Conservation (phyloP, 495 filamentous ascomycete genomes). For the Jackrogersella multiformis region DNA sequence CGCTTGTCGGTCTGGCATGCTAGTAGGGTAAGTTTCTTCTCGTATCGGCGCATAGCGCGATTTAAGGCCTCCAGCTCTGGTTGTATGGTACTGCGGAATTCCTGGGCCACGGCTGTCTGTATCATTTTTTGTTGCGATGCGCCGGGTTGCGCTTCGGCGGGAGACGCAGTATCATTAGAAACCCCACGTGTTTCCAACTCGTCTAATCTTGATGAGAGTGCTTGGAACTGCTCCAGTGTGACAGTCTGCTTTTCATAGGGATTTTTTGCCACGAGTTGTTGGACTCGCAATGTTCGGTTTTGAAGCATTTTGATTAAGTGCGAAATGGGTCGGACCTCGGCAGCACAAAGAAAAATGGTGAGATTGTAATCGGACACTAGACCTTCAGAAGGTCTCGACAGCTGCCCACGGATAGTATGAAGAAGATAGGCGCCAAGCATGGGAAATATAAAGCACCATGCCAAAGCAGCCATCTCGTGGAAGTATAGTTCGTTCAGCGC, state of each 20-base stretch:
- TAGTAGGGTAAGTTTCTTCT: constrained; percentile 82
- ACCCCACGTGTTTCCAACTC: constrained; percentile 71
- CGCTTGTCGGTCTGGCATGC: constrained; percentile 78
- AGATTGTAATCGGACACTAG: constrained; percentile 92
- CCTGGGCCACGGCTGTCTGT: constrained; percentile 62
- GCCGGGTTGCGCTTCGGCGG: constrained; percentile 37
- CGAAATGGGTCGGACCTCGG: constrained; percentile 81
- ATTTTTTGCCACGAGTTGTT: constrained; percentile 71
- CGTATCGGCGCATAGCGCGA: constrained; percentile 90
- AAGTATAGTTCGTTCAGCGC: constrained; percentile 73
- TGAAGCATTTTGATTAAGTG: constrained; percentile 85
- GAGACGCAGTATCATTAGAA: constrained; percentile 44
- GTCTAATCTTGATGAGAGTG: constrained; percentile 70
- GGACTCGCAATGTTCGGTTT: constrained; percentile 81
- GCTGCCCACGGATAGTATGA: constrained; percentile 74
- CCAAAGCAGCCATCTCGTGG: constrained; percentile 77
- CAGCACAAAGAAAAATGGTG: constrained; percentile 89
- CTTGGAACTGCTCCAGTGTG: constrained; percentile 59
- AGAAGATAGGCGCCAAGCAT: constrained; percentile 80
- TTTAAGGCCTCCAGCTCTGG: constrained; percentile 90
- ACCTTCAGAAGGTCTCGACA: constrained; percentile 84
- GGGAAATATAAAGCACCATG: constrained; percentile 82
- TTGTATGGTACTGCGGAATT: constrained; percentile 72
- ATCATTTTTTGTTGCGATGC: constrained; percentile 44
- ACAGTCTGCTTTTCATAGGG: constrained; percentile 54